phyloP scores from a whole-genome alignment of 2,329 filamentous ascomycete genomes.

The Malbranchea cinnamomea region DNA sequence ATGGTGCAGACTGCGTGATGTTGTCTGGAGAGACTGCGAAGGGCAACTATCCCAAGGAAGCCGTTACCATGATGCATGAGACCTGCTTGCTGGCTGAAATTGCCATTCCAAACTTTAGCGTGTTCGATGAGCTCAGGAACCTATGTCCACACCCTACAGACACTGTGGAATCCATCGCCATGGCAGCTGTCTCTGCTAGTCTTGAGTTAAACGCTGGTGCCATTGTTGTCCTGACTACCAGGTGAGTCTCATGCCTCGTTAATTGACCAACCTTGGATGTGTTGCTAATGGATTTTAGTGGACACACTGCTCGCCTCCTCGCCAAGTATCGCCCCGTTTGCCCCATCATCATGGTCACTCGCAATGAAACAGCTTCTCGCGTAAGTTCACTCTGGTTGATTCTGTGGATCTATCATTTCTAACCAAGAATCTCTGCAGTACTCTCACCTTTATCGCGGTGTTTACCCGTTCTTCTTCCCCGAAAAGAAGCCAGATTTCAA shows the following conservation, averaged over 20 bases:
- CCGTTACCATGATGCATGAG: slow-evolving; percentile 96
- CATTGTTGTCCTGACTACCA: slow-evolving; percentile 91
- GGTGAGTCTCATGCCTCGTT: slow-evolving; percentile 37
- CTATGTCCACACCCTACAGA: slow-evolving; percentile 70
- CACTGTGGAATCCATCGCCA: slow-evolving; percentile 86
- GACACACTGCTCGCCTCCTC: slow-evolving; percentile 82
- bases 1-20: slow-evolving; percentile 99
- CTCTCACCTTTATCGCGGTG: slow-evolving; percentile 88
- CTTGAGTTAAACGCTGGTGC: slow-evolving; percentile 92
- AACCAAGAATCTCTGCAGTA: slow-evolving; percentile 37
- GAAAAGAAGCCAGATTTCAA: slow-evolving; percentile 90
- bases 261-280: slow-evolving; percentile 1
- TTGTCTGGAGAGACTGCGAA: slow-evolving; percentile 98
- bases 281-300: slow-evolving; percentile 34
- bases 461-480: slow-evolving; percentile 92
- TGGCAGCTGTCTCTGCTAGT: slow-evolving; percentile 90
- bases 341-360: slow-evolving; percentile 98
- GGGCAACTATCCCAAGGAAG: slow-evolving; percentile 82
- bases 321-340: slow-evolving; percentile 98
- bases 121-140: slow-evolving; percentile 88
- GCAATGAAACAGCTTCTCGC: slow-evolving; percentile 66
- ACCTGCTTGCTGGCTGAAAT: slow-evolving; percentile 94
- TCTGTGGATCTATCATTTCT: slow-evolving; percentile 5
- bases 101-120: slow-evolving; percentile 89
- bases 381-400: slow-evolving; percentile 24